A percentile compares a stretch with the other conserved stretches of the same genome.
Evolutionary conservation across 257 asterid species (phyloP).

Genomic region (Haberlea rhodopensis): DNA sequence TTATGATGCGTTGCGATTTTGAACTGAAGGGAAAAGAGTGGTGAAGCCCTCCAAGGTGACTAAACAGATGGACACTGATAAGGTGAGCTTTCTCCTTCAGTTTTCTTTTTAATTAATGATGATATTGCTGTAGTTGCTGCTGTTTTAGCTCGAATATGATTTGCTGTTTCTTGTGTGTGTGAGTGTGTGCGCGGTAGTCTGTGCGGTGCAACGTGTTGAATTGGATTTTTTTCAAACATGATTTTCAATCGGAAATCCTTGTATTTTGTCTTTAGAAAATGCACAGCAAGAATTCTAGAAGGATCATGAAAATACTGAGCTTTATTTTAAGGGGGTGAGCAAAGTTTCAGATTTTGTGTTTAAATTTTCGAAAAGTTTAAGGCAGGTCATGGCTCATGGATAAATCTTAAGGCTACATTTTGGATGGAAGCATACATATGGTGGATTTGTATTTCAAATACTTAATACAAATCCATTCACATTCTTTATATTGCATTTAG

Average conservation of each 20-base stretch:
- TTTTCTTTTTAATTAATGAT: neutral
- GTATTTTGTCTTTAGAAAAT: no score
- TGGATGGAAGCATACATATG: neutral
- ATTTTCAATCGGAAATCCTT: no score
- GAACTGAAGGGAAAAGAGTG: conserved; percentile 58
- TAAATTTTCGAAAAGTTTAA: no score
- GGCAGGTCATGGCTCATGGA: no score
- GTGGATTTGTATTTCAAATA: neutral
- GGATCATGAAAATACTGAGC: no score
- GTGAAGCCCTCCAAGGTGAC: conserved; percentile 72
- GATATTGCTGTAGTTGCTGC: neutral
- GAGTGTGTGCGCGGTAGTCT: no score
- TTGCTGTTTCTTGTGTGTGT: neutral
- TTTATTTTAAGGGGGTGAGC: no score
- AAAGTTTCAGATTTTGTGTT: no score
- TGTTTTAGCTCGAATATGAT: neutral
- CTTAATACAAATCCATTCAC: neutral
- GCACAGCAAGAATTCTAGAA: no score
- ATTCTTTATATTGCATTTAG: neutral
- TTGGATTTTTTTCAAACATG: neutral
- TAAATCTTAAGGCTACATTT: neutral
- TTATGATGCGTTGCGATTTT: neutral
- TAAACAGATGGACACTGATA: conserved; percentile 67
- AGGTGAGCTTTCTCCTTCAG: conserved; percentile 35
- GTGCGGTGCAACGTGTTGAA: no score